Percentiles rank a stretch among this genome's conserved stretches.
Conservation (phyloP, 495 filamentous ascomycete genomes). For the Apiosordaria backusii region DNA sequence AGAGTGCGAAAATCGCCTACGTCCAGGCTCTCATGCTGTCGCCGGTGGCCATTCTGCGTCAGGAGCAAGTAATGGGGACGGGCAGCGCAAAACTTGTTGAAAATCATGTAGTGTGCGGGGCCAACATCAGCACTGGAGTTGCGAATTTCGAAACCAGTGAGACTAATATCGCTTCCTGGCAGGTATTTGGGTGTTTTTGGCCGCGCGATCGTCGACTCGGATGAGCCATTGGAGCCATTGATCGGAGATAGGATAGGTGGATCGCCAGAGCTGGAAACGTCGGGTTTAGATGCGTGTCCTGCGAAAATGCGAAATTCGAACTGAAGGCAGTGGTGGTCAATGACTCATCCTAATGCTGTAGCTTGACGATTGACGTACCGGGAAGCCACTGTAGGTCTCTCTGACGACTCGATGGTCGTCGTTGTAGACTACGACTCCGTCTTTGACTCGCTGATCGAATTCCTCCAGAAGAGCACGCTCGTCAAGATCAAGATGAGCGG, state of each 20-base stretch:
- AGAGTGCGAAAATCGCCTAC: conserved; percentile 17
- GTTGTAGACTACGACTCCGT: not conserved
- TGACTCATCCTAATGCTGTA: too few species aligned
- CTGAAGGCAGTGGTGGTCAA: not conserved
- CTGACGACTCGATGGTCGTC: not conserved
- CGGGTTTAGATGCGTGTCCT: not conserved
- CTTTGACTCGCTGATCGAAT: not conserved
- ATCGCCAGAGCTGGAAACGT: not conserved
- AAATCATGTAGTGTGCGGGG: conserved; percentile 34
- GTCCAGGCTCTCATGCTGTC: conserved; percentile 30
- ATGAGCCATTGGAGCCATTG: not conserved
- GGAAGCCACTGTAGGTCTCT: not conserved
- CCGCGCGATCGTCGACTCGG: not conserved
- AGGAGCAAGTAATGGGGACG: conserved; percentile 41
- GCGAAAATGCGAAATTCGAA: not conserved
- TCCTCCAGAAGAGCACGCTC: not conserved
- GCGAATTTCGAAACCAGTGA: conserved; percentile 20
- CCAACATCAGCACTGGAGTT: conserved; percentile 5
- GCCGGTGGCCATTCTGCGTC: conserved; percentile 36
- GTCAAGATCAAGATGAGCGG: not conserved
- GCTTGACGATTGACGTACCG: not conserved
- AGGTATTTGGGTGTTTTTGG: not conserved
- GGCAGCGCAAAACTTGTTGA: conserved; percentile 42
- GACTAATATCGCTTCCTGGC: conserved; percentile 31
- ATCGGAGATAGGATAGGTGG: not conserved